Percentiles rank a stretch among this genome's conserved stretches.
Conservation (phyloP, 2,329 filamentous ascomycete species). For the Aspergillus amoenus region DNA sequence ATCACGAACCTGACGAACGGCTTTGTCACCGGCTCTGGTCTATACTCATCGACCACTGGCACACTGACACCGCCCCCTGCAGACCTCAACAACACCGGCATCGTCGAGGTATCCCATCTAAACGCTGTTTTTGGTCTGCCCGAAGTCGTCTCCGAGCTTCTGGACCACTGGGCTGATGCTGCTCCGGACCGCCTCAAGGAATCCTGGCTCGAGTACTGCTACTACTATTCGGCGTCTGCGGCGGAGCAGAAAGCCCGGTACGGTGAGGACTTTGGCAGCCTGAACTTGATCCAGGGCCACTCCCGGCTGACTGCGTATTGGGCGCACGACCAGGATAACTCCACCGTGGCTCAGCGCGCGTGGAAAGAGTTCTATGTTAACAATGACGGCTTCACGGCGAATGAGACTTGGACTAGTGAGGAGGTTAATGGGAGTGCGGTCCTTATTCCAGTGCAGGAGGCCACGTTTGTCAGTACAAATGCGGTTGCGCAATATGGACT, state of each 20-base stretch:
- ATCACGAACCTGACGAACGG: constrained; percentile 58
- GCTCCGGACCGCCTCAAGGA: constrained; percentile 51
- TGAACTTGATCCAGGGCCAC: constrained; percentile 56
- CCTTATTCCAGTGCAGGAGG: constrained; percentile 54
- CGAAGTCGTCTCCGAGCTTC: constrained; percentile 58
- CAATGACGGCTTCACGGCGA: constrained; percentile 17
- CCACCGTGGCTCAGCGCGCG: constrained; percentile 50
- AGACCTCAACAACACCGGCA: constrained; percentile 49
- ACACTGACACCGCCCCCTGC: constrained; percentile 53
- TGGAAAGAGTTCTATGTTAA: constrained; percentile 53
- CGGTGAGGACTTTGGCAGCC: constrained; percentile 49
- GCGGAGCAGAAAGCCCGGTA: constrained; percentile 56
- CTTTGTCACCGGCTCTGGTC: constrained; percentile 57
- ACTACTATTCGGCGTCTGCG: constrained; percentile 53
- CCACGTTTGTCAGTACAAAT: constrained; percentile 59
- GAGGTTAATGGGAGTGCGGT: constrained; percentile 46
- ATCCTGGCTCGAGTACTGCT: constrained; percentile 61
- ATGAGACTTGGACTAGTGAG: constrained; percentile 13
- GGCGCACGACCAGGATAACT: constrained; percentile 46
- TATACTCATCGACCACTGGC: constrained; percentile 50
- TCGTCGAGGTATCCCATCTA: constrained; percentile 52
- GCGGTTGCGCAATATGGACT: constrained; percentile 58
- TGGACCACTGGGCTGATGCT: constrained; percentile 50
- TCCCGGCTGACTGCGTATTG: constrained; percentile 59
- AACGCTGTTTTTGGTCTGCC: constrained; percentile 59